Evolutionary conservation across 768 basidiomycete genomes (phyloP).

Genomic region (Lenzites betulinus): DNA sequence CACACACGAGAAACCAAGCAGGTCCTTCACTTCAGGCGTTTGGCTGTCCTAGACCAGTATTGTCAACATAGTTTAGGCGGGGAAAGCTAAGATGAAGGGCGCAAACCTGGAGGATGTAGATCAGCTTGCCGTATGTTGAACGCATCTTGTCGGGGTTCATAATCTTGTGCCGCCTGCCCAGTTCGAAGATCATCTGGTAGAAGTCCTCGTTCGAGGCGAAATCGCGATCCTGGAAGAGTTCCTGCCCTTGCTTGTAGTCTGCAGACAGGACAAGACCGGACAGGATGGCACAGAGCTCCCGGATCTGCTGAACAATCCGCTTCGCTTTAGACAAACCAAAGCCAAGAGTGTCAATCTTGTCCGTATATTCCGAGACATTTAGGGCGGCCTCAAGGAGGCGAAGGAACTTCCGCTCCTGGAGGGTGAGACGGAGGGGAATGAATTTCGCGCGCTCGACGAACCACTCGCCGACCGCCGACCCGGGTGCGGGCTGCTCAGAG

Average conservation of each 20-base stretch:
- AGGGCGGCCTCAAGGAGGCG: conserved; percentile 85
- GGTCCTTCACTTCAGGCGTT: conserved; percentile 76
- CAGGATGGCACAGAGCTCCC: conserved; percentile 85
- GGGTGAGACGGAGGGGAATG: conserved; percentile 77
- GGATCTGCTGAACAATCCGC: conserved; percentile 83
- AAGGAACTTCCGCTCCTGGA: conserved; percentile 79
- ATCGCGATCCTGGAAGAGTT: conserved; percentile 79
- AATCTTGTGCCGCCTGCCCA: conserved; percentile 84
- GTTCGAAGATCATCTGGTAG: conserved; percentile 78
- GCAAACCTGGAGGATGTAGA: conserved; percentile 78
- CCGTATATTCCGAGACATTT: conserved; percentile 85
- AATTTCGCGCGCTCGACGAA: conserved; percentile 80
- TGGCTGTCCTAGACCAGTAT: conserved; percentile 70
- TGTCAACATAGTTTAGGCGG: background rate
- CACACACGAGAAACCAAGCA: conserved; percentile 79
- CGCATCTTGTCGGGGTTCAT: conserved; percentile 95
- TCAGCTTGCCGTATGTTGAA: conserved; percentile 83
- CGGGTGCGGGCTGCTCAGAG: conserved; percentile 60
- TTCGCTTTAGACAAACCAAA: conserved; percentile 83
- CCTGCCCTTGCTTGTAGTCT: conserved; percentile 88
- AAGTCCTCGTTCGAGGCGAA: conserved; percentile 80
- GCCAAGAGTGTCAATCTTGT: conserved; percentile 83
- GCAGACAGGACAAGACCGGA: conserved; percentile 81
- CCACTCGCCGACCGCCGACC: conserved; percentile 76
- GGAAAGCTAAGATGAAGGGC: background rate